Evolutionary conservation across 129 eudicot genomes (phyloP), one percentile per base, ranked within the genome.

Genomic region (Scalesia atractyloides): DNA sequence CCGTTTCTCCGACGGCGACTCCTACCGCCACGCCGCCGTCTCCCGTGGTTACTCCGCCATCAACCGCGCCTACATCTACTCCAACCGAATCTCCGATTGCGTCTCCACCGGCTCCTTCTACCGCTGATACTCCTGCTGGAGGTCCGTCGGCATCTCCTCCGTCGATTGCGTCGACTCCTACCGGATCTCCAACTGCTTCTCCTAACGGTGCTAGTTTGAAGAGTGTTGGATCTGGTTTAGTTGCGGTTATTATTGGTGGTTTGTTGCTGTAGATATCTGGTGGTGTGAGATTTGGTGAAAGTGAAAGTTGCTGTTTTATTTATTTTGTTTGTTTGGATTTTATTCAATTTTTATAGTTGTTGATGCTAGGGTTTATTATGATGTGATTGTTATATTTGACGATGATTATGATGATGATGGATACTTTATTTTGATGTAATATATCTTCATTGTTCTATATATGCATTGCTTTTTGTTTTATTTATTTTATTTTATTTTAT

Each of bases 151-250:
- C 74, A 4, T 18, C 22, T 4, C 81, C 81, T 18, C 65, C 89
- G 11, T 16, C 83, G 8, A 62, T 66, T 52, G 62, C 80, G 3
- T 14, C 76, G 12, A 11, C 87, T 18, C 84, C 89, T 9, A 68
- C 74, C 19, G 84, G 17, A 1, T 51, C 84, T 14, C 86, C 91
- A 0, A 46, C 81, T 18, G 5, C 64, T 10, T 20, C 81, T 0
- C 73, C 88, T 19, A 77, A 36, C 64, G 80, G 76, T 14, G 71
- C 78, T 24, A 52, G 77, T 36, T 69, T 89, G 62, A 85, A 74
- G 86, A 76, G 86, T 77, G 68, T 71, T 30, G 97, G 97, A 88
- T 88, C 91, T 54, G 82, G 84, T 0, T 84, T 81, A 1, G 79
- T 59, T 0, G 96, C 80, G 5, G 78, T 75, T 12, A 57, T 36